Evolutionary conservation across 495 filamentous ascomycete species (phyloP).

Genomic region (Penicillium coffeae): DNA sequence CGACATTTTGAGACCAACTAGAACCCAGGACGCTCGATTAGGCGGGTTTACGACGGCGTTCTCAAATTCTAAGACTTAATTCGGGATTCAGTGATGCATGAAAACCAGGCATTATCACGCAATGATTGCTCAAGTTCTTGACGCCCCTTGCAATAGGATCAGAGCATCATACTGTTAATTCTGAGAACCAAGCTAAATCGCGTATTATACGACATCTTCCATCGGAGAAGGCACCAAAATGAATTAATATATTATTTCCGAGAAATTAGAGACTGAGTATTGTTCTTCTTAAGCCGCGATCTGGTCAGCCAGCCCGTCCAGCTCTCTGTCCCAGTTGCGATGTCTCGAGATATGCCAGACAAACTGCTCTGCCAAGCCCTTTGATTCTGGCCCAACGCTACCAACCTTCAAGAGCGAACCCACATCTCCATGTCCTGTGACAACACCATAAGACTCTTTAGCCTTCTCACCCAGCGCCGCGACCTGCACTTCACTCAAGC

Average conservation of each 20-base stretch:
- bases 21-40: no score
- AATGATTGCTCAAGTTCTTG: no score
- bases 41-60: no score
- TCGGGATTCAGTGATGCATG: no score
- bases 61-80: no score
- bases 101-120: no score
- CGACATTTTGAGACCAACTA: no score
- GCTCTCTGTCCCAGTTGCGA: conserved; percentile 65
- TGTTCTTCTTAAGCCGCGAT: conserved; percentile 28
- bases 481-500: conserved; percentile 53
- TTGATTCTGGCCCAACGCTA: conserved; percentile 41
- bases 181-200: no score
- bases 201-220: background rate
- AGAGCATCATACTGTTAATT: no score
- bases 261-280: background rate
- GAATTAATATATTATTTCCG: background rate
- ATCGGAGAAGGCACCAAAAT: background rate
- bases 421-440: conserved; percentile 29
- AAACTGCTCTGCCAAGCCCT: conserved; percentile 63
- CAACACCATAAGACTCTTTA: conserved; percentile 49
- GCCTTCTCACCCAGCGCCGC: conserved; percentile 51
- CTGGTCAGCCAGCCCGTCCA: conserved; percentile 56
- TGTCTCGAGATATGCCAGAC: conserved; percentile 64
- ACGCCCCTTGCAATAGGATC: no score
- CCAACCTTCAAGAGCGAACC: conserved; percentile 41